Conservation (phyloP, 2,329 filamentous ascomycete species). For the Trichoderma atroviride region DNA sequence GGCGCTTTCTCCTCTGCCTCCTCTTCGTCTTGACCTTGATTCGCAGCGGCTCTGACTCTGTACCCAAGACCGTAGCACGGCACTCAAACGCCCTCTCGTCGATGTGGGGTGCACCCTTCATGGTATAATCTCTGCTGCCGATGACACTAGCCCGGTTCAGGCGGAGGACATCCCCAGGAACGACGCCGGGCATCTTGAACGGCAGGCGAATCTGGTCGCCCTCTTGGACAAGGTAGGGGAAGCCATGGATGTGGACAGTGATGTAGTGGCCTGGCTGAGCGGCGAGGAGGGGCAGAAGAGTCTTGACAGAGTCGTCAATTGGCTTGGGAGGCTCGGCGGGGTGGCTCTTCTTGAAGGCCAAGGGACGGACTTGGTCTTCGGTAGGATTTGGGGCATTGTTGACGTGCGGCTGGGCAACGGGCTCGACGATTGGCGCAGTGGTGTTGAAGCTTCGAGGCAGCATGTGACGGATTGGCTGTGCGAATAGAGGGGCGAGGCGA, state of each 20-base stretch:
- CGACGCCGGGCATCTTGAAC: constrained; percentile 75
- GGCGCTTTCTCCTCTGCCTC: constrained; percentile 72
- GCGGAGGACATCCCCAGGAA: constrained; percentile 81
- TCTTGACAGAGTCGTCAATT: constrained; percentile 59
- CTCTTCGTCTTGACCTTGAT: constrained; percentile 81
- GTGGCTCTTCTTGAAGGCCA: constrained; percentile 47
- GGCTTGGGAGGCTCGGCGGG: constrained; percentile 40
- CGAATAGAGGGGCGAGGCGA: constrained; percentile 32
- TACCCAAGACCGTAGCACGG: constrained; percentile 79
- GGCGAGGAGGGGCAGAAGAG: constrained; percentile 69
- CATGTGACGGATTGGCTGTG: constrained; percentile 36
- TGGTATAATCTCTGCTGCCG: constrained; percentile 86
- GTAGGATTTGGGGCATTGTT: constrained; percentile 46
- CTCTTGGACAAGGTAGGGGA: constrained; percentile 75
- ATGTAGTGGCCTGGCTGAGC: constrained; percentile 78
- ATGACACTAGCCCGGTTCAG: constrained; percentile 82
- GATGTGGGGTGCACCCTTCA: constrained; percentile 79
- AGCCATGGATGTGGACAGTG: constrained; percentile 76
- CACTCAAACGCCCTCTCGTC: constrained; percentile 85
- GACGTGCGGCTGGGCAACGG: constrained; percentile 38
- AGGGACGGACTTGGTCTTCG: constrained; percentile 37
- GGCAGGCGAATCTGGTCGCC: constrained; percentile 78
- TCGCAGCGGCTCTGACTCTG: constrained; percentile 78
- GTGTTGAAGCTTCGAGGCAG: constrained; percentile 48
- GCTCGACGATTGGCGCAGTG: constrained; percentile 54